Evolutionary conservation across 1,139 yeast species (phyloP).

Genomic region (Suhomyces wounanorum): DNA sequence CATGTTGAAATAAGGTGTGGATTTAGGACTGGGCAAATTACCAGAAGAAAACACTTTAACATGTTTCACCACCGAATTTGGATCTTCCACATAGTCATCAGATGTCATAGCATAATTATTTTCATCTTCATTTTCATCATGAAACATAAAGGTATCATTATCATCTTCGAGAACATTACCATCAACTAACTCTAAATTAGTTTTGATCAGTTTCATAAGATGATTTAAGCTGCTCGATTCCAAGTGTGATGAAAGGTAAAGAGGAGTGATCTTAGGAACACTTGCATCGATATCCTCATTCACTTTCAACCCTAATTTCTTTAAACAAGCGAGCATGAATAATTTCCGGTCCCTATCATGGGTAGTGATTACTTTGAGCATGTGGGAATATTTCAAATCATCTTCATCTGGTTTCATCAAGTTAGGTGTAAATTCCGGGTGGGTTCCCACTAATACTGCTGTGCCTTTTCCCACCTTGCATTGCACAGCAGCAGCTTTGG

Average conservation of each 20-base stretch:
- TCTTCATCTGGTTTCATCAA: constrained; percentile 38
- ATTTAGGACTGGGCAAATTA: constrained; percentile 44
- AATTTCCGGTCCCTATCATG: constrained; percentile 50
- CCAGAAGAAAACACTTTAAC: constrained; percentile 46
- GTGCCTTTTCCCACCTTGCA: constrained; percentile 73
- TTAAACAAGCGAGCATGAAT: constrained; percentile 59
- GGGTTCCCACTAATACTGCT: constrained; percentile 81
- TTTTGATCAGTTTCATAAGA: constrained; percentile 32
- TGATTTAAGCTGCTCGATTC: constrained; percentile 24
- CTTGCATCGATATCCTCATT: constrained; percentile 49
- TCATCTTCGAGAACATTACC: constrained; percentile 50
- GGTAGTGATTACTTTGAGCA: constrained; percentile 39
- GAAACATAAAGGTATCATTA: constrained; percentile 55
- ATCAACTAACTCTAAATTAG: constrained; percentile 45
- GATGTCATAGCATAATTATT: constrained; percentile 18
- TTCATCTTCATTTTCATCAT: constrained; percentile 30
- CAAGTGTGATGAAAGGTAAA: constrained; percentile 43
- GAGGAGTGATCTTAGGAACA: constrained; percentile 72
- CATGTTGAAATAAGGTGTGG: constrained; percentile 76
- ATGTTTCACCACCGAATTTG: constrained; percentile 57
- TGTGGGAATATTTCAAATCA: constrained; percentile 28
- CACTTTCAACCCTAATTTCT: constrained; percentile 66
- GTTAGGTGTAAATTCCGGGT: constrained; percentile 79
- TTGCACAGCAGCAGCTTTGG: constrained; percentile 70
- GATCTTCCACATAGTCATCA: constrained; percentile 57